A percentile compares a stretch with the other conserved stretches of the same genome.
Conservation (phyloP, 2,329 filamentous ascomycete species). For the Xenoacremonium recifei region DNA sequence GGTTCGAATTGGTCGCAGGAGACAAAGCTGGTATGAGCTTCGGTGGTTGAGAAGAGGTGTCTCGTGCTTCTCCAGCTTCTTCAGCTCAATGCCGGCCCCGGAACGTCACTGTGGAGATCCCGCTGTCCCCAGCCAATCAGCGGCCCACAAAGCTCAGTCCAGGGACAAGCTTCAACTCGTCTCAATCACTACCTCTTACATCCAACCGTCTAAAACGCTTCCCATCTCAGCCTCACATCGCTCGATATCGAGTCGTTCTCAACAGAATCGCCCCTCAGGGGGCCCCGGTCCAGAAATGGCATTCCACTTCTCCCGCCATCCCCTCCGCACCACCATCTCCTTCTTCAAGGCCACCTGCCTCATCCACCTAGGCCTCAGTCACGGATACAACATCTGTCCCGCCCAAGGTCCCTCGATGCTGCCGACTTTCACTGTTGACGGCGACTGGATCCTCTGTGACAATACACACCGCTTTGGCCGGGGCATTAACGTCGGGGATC, state of each 20-base stretch:
- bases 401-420: slow-evolving; percentile 83
- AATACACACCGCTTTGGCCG: slow-evolving; percentile 69
- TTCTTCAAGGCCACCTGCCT: slow-evolving; percentile 40
- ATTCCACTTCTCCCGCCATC: slow-evolving; percentile 37
- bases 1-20: slow-evolving; percentile 11
- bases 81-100: slow-evolving; percentile 23
- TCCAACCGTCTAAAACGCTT: neutral
- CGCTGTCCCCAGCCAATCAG: slow-evolving; percentile 16
- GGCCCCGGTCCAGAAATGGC: neutral
- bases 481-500: slow-evolving; percentile 69
- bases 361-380: slow-evolving; percentile 47
- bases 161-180: slow-evolving; percentile 2
- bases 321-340: slow-evolving; percentile 34
- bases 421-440: slow-evolving; percentile 70
- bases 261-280: neutral
- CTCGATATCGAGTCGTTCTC: neutral
- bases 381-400: slow-evolving; percentile 59
- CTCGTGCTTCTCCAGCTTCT: slow-evolving; percentile 1
- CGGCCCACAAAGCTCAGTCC: slow-evolving; percentile 4
- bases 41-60: neutral
- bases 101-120: slow-evolving; percentile 17
- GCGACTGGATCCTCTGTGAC: slow-evolving; percentile 68
- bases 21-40: no score
- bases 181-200: neutral
- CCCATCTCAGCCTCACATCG: neutral